Percentiles rank a stretch among this genome's conserved stretches.
phyloP scores from a whole-genome alignment of 2,329 filamentous ascomycete species.

The Onygena corvina region DNA sequence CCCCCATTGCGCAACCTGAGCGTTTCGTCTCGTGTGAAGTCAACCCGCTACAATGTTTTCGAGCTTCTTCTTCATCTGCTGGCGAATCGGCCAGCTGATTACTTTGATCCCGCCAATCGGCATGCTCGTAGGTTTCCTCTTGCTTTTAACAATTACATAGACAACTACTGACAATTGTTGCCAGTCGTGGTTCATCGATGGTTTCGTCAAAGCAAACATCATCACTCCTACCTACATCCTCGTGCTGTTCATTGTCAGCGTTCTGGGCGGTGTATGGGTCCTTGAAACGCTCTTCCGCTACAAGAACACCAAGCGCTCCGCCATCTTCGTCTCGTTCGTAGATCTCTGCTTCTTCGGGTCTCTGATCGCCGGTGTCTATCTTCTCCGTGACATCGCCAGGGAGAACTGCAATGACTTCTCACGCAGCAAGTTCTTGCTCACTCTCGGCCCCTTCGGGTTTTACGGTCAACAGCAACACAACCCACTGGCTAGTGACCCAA shows the following conservation, averaged over 20 bases:
- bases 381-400: conserved; percentile 44
- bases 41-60: conserved; percentile 32
- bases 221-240: conserved; percentile 51
- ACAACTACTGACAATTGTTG: background rate
- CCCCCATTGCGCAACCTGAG: background rate
- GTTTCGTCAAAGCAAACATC: conserved; percentile 44
- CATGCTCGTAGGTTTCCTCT: conserved; percentile 40
- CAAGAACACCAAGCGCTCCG: conserved; percentile 47
- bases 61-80: conserved; percentile 50
- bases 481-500: conserved; percentile 41
- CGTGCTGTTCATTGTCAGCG: conserved; percentile 53
- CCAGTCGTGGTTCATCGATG: conserved; percentile 49
- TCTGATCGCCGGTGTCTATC: conserved; percentile 50
- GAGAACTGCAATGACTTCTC: conserved; percentile 56
- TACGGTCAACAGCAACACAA: conserved; percentile 39
- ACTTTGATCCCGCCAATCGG: conserved; percentile 52
- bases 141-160: background rate
- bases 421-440: conserved; percentile 42
- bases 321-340: conserved; percentile 47
- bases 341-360: conserved; percentile 52
- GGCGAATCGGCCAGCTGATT: conserved; percentile 49
- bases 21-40: conserved; percentile 23
- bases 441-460: conserved; percentile 51
- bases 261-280: conserved; percentile 49
- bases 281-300: conserved; percentile 50